Conservation (phyloP, 2,329 filamentous ascomycete species). For the Endoconidiophora polonica region DNA sequence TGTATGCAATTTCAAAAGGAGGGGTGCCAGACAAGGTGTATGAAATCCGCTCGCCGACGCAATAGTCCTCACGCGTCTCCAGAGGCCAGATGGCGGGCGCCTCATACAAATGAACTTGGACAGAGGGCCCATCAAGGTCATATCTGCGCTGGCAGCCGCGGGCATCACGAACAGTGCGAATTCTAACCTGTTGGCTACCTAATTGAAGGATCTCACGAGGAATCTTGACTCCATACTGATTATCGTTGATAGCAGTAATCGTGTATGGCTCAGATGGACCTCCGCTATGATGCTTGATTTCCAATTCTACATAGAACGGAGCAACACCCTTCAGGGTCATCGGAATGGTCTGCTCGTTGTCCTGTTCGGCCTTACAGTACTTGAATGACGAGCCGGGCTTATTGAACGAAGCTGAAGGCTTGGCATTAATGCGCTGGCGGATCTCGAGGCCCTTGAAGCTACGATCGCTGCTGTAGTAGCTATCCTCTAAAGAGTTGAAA, state of each 20-base stretch:
- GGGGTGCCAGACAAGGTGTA: conserved; percentile 82
- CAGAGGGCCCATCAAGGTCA: conserved; percentile 52
- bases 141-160: conserved; percentile 71
- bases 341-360: conserved; percentile 72
- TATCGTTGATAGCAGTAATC: conserved; percentile 61
- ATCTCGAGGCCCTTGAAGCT: conserved; percentile 52
- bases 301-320: conserved; percentile 80
- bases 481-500: conserved; percentile 69
- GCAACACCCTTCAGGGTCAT: conserved; percentile 68
- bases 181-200: conserved; percentile 75
- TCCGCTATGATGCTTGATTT: conserved; percentile 79
- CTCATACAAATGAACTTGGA: conserved; percentile 85
- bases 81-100: conserved; percentile 80
- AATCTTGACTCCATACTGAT: conserved; percentile 63
- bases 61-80: conserved; percentile 74
- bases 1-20: conserved; percentile 87
- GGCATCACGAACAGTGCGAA: conserved; percentile 76
- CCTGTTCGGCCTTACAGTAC: conserved; percentile 75
- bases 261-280: conserved; percentile 65
- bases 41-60: conserved; percentile 83
- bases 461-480: conserved; percentile 63
- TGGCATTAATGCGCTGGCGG: conserved; percentile 69
- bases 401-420: conserved; percentile 64
- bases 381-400: conserved; percentile 88
- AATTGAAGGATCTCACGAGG: conserved; percentile 71